Evolutionary conservation across 306 rosid genomes (phyloP), one percentile per base, ranked within the genome.

Genomic region (Inga laurina): DNA sequence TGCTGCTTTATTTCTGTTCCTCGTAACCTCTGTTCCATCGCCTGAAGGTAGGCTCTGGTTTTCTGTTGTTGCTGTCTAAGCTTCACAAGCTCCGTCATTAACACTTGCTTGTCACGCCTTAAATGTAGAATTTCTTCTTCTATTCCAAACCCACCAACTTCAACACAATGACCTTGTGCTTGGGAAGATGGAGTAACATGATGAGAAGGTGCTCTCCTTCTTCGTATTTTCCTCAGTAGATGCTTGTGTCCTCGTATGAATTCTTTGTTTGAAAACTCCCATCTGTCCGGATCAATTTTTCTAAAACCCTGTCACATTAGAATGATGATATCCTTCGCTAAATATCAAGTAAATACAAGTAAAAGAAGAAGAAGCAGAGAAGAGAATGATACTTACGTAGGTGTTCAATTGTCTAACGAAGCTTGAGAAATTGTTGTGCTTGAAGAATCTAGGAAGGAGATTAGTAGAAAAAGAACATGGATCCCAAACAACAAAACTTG

Each of bases 371-470:
- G 49, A 32, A 4, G 70, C 5, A 27, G 5, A 9, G 57, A 45
- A 44, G 72, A 78, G 64, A 43, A 30, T 35, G 10, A 39, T 3
- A 84, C 96, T 90, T 90, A 96, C 99, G 77, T 93, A 93, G 82
- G 98, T 93, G 82, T 96, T 96, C 35, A 96, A 94, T 89, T 96
- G 99, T 52, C 99, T 85, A 16, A 96, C 99, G 85, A 96, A 96
- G 88, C 98, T 96, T 19, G 99, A 92, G 91, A 93, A 96, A 74
- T 96, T 96, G 80, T 88, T 92, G 85, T 96, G 99, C 88, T 96
- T 96, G 92, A 96, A 96, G 87, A 81, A 90, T 76, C 84, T 81
- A 0, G 98, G 98, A 7, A 96, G 94, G 66, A 96, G 92, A 82
- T 79, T 80, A 64, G 80, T 83, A 10, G 95, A 93, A 78, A 96